phyloP scores from a whole-genome alignment of 163 green algal species.

The Chloromonas sp. region DNA sequence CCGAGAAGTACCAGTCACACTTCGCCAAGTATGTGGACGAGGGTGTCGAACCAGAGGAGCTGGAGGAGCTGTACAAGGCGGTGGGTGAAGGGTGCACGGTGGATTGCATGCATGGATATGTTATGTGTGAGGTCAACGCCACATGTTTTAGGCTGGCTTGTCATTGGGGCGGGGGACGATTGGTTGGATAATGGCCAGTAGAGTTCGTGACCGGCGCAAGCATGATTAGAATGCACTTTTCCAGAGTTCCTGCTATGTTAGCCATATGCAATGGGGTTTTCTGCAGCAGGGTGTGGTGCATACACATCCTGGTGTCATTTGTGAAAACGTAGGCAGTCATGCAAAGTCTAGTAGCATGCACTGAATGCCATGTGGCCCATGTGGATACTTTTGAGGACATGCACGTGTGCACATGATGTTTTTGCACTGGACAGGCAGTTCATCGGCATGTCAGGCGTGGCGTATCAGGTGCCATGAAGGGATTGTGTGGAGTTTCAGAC shows the following conservation, averaged over 20 bases:
- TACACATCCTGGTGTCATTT: background rate
- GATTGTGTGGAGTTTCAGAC: too few relatives aligned
- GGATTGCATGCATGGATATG: background rate
- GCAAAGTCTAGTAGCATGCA: background rate
- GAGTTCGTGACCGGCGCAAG: background rate
- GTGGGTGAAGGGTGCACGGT: slow-evolving; percentile 26
- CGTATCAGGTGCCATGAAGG: too few relatives aligned
- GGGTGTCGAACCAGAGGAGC: slow-evolving; percentile 73
- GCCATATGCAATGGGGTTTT: background rate
- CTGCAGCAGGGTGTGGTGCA: background rate
- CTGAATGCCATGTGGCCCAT: slow-evolving; percentile 3
- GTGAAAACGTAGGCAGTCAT: background rate
- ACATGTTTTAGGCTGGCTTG: background rate
- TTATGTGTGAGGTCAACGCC: too few relatives aligned
- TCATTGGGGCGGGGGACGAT: background rate
- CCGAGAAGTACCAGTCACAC: slow-evolving; percentile 91
- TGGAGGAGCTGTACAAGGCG: slow-evolving; percentile 89
- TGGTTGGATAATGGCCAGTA: too few relatives aligned
- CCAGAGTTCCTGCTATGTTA: too few relatives aligned
- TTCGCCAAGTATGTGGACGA: slow-evolving; percentile 88
- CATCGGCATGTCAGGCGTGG: too few relatives aligned
- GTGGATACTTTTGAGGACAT: too few relatives aligned
- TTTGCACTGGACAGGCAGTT: too few relatives aligned
- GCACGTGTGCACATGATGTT: too few relatives aligned
- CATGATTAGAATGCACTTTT: background rate